Conservation (phyloP, 768 basidiomycete genomes). For the Kwoniella botswanensis region DNA sequence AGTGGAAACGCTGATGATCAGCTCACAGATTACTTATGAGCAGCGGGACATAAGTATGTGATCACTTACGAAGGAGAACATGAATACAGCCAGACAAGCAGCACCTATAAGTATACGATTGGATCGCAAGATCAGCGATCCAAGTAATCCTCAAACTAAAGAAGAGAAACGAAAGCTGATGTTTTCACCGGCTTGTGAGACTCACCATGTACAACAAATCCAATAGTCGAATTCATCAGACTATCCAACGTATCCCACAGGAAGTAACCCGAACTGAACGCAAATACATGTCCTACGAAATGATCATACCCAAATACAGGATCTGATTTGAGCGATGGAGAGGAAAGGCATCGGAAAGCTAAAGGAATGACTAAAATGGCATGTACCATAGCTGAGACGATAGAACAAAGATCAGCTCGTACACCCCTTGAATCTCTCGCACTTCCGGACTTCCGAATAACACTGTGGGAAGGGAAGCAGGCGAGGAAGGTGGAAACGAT, state of each 20-base stretch:
- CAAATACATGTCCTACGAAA: slow-evolving; percentile 65
- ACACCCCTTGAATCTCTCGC: too few species aligned
- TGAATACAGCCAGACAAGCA: slow-evolving; percentile 70
- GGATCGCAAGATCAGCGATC: too few species aligned
- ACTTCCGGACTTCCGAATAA: too few species aligned
- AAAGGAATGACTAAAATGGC: slow-evolving; percentile 71
- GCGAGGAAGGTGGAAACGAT: too few species aligned
- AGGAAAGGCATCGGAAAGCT: slow-evolving; percentile 65
- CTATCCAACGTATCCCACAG: slow-evolving; percentile 80
- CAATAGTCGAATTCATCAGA: slow-evolving; percentile 70
- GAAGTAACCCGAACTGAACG: slow-evolving; percentile 74
- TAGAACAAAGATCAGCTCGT: too few species aligned
- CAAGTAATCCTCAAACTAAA: too few species aligned
- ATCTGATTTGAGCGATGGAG: slow-evolving; percentile 64
- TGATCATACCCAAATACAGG: slow-evolving; percentile 78
- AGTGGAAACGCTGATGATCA: background rate
- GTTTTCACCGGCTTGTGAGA: too few species aligned
- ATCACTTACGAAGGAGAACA: slow-evolving; percentile 70
- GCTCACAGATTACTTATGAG: background rate
- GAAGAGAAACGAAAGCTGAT: too few species aligned
- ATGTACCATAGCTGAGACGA: slow-evolving; percentile 67
- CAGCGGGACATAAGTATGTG: slow-evolving; percentile 13
- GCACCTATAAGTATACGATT: too few species aligned
- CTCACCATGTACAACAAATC: slow-evolving; percentile 77
- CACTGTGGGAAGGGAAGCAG: too few species aligned